Percentiles rank a stretch among this genome's conserved stretches.
These are phyloP conservation scores for Sisymbrium irio DNA, from an alignment of 345 rosid genomes.

Conservation along the genomic window DNA sequence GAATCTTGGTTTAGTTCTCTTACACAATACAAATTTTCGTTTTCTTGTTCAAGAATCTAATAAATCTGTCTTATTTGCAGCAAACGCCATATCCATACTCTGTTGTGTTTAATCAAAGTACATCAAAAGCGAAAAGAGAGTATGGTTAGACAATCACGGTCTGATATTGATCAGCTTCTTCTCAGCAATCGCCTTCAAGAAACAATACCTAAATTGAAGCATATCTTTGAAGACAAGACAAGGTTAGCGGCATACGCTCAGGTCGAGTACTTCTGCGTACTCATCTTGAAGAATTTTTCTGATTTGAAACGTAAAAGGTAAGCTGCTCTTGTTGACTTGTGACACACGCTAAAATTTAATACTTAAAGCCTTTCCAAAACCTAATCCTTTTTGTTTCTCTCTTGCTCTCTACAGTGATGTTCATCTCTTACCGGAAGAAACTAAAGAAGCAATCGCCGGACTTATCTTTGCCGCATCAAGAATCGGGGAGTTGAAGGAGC, in stretches of 20 bases:
- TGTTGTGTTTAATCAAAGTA: neutral
- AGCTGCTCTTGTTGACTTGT: slow-evolving; percentile 5
- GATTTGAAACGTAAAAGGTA: neutral
- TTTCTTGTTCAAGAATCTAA: neutral
- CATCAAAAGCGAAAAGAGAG: neutral
- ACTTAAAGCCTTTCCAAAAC: neutral
- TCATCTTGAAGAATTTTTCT: slow-evolving; percentile 4
- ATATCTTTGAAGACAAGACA: neutral
- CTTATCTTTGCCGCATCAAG: slow-evolving; percentile 42
- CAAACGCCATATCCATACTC: neutral
- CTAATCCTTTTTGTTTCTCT: neutral
- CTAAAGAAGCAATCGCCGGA: slow-evolving; percentile 34
- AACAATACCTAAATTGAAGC: neutral
- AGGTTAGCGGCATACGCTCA: neutral
- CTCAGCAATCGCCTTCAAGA: neutral
- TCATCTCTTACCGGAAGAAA: slow-evolving; percentile 27
- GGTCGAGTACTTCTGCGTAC: slow-evolving; percentile 29
- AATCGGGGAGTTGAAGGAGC: slow-evolving; percentile 29
- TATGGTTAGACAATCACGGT: neutral
- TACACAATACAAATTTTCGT: neutral
- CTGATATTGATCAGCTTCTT: neutral
- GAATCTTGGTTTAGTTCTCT: neutral
- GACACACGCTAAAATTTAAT: neutral
- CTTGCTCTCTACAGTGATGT: neutral
- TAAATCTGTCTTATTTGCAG: neutral